Evolutionary conservation across 495 filamentous ascomycete genomes (phyloP), one percentile per base, ranked within the genome.

Genomic region (Echria macrotheca): DNA sequence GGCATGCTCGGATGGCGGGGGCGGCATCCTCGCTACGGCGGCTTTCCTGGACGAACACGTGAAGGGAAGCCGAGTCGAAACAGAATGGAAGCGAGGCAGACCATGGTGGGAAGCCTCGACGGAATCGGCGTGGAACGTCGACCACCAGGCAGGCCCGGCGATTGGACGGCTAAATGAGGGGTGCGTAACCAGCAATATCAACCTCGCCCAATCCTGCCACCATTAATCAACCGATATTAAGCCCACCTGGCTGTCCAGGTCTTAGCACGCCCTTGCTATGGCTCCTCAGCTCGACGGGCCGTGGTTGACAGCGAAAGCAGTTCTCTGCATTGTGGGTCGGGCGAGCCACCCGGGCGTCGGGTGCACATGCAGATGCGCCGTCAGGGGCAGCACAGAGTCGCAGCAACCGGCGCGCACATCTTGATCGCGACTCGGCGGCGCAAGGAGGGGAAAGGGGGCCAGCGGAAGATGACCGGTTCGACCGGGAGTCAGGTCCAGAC

Each of bases 101-200:
- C 48, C 26, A 28, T 38, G 31, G 23, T 38, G 40, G 49, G 41
- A 32, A 26, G 23, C 15, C 14, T 42, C 9, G 47, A 35, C n/a
- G 31, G 28, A 44, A 38, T 21, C 19, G 39, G 32, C 29, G 50
- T 40, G 40, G 40, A 31, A 29, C 10, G 8, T 5, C 22, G 14
- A 32, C 11, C 5, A 26, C 14, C 14, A 32, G 33, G 15, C 42
- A 44, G 39, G 17, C 37, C 18, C 15, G 38, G 28, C 44, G 47
- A 59, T 63, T 57, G 59, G 59, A 29, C 33, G 59, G 59, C 22
- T 63, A 63, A 63, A 63, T 53, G 18, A 14, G 19, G 11, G 26
- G 37, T 49, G 52, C 14, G 32, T 32, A 47, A 46, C 22, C 19
- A 8, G 12, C 41, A 55, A 55, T 55, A 46, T 55, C 47, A 49